Percentiles rank a stretch among this genome's conserved stretches.
These are phyloP conservation scores for Cryptosporidium muris DNA, from an alignment of 169 alveolate genomes.

Conservation along the genomic window DNA sequence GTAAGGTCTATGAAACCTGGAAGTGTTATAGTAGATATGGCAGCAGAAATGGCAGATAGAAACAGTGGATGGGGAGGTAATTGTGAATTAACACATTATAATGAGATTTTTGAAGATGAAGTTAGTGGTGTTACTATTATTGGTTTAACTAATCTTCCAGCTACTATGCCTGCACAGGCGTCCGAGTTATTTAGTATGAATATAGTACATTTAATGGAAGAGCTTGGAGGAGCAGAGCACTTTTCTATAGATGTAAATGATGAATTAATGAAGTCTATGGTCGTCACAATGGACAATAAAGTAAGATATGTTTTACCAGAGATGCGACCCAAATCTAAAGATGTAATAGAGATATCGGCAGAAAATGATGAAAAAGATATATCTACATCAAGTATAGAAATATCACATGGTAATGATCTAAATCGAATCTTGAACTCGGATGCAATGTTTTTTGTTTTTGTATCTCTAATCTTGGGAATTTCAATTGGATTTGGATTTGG, in stretches of 20 bases:
- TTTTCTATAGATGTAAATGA: slow-evolving; percentile 79
- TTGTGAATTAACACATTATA: slow-evolving; percentile 83
- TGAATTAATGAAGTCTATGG: slow-evolving; percentile 78
- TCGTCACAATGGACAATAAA: slow-evolving; percentile 76
- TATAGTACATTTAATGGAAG: slow-evolving; percentile 81
- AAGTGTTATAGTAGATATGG: slow-evolving; percentile 89
- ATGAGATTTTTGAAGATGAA: slow-evolving; percentile 77
- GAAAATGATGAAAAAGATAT: not conserved
- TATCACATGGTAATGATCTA: not conserved
- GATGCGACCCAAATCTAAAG: slow-evolving; percentile 70
- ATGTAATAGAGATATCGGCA: slow-evolving; percentile 35
- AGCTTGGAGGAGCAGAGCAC: slow-evolving; percentile 81
- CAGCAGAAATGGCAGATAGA: slow-evolving; percentile 84
- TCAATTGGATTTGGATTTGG: slow-evolving; percentile 73
- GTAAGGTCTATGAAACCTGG: slow-evolving; percentile 86
- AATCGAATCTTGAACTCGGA: slow-evolving; percentile 36
- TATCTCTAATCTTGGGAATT: slow-evolving; percentile 3
- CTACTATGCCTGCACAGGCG: slow-evolving; percentile 87
- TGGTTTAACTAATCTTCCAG: slow-evolving; percentile 87
- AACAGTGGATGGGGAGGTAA: slow-evolving; percentile 87
- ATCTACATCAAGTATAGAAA: not conserved
- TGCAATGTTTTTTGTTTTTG: slow-evolving; percentile 32
- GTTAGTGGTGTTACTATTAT: slow-evolving; percentile 84
- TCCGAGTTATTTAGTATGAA: slow-evolving; percentile 86
- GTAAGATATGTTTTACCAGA: slow-evolving; percentile 73